Evolutionary conservation across 352 stramenopile genomes (phyloP).

Genomic region (Phytophthora idaei): DNA sequence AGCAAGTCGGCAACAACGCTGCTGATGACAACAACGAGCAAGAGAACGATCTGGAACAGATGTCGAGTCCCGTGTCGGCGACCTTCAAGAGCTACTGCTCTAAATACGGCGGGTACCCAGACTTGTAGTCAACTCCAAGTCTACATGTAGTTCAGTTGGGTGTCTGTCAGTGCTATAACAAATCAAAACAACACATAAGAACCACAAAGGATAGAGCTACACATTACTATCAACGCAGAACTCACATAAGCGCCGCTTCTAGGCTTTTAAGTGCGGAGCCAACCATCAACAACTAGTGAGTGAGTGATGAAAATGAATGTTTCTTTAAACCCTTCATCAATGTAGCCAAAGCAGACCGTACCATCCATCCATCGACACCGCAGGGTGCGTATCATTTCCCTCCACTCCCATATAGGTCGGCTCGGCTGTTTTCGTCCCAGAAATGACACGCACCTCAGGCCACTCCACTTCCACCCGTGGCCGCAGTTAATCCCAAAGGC

Average conservation of each 20-base stretch:
- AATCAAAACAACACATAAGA: conserved; percentile 35
- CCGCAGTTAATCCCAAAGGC: conserved; percentile 21
- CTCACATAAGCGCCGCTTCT: conserved; percentile 31
- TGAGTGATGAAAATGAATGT: conserved; percentile 39
- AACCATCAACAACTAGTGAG: conserved; percentile 35
- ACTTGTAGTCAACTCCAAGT: conserved; percentile 30
- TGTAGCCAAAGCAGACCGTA: conserved; percentile 34
- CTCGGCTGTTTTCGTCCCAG: neutral
- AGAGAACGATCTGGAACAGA: conserved; percentile 25
- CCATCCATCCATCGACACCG: conserved; percentile 26
- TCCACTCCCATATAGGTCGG: conserved; percentile 5
- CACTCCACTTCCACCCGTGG: conserved; percentile 11
- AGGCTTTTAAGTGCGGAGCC: conserved; percentile 10
- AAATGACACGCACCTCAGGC: conserved; percentile 25
- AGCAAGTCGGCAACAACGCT: conserved; percentile 21
- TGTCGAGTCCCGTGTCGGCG: conserved; percentile 37
- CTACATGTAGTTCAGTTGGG: neutral
- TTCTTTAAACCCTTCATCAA: conserved; percentile 39
- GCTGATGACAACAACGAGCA: conserved; percentile 21
- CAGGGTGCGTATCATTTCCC: neutral
- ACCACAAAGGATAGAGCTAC: conserved; percentile 3
- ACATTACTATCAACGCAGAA: conserved; percentile 15
- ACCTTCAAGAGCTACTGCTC: conserved; percentile 86
- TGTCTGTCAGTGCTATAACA: conserved; percentile 18
- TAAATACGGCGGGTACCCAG: conserved; percentile 86